Conservation (phyloP, 148 eudicot genomes). For the Cornus controversa region DNA sequence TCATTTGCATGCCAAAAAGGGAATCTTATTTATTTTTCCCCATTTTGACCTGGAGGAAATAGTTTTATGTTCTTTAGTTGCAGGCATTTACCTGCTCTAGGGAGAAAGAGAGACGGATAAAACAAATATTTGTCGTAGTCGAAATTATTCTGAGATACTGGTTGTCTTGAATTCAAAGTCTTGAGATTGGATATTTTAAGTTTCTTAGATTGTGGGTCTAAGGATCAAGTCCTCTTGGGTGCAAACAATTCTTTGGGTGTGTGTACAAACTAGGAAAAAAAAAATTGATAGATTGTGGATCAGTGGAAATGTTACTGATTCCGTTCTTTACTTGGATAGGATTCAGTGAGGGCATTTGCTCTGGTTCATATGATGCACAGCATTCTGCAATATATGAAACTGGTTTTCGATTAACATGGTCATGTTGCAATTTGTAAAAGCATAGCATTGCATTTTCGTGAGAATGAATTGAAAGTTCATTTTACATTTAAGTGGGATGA, state of each 20-base stretch:
- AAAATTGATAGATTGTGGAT: too few species aligned
- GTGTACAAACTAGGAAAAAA: too few species aligned
- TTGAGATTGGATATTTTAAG: background rate
- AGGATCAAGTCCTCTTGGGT: too few species aligned
- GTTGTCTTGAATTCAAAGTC: background rate
- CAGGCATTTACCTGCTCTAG: background rate
- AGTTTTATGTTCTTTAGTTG: background rate
- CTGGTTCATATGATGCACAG: background rate
- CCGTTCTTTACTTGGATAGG: background rate
- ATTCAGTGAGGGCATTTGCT: background rate
- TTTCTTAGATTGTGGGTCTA: background rate
- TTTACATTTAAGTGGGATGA: too few species aligned
- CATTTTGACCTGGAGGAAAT: background rate
- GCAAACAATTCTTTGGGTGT: too few species aligned
- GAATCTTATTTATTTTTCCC: background rate
- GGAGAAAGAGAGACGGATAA: background rate
- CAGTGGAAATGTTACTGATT: background rate
- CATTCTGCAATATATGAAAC: background rate
- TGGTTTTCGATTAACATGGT: background rate
- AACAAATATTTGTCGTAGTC: background rate
- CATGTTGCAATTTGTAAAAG: too few species aligned
- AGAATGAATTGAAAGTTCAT: too few species aligned
- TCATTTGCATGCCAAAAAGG: background rate
- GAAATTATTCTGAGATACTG: background rate
- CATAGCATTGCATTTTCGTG: too few species aligned